phyloP scores from a whole-genome alignment of 2,329 filamentous ascomycete genomes.

The Cladobotryum mycophilum region DNA sequence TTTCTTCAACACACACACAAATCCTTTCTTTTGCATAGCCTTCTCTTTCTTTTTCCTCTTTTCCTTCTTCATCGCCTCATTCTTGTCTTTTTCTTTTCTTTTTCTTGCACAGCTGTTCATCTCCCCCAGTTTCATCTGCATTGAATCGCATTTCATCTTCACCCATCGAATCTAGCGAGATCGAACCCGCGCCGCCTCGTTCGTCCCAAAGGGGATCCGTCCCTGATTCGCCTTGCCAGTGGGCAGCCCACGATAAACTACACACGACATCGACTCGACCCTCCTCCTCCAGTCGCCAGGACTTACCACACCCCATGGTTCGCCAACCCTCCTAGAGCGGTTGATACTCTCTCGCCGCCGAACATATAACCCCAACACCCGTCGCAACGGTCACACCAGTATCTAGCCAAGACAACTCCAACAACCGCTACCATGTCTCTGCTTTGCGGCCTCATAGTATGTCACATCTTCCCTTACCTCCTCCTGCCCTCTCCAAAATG shows the following conservation, averaged over 20 bases:
- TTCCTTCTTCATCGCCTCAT: neutral
- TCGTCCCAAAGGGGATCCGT: too few species aligned
- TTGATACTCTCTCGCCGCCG: conserved; percentile 6
- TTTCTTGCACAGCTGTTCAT: neutral
- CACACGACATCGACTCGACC: neutral
- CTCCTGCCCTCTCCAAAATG: neutral
- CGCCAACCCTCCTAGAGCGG: conserved; percentile 7
- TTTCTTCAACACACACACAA: neutral
- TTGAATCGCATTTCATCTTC: neutral
- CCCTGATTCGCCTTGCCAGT: too few species aligned
- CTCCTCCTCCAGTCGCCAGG: too few species aligned
- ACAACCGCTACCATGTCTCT: conserved; percentile 15
- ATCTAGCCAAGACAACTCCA: neutral
- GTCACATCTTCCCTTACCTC: conserved; percentile 1
- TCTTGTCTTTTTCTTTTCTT: neutral
- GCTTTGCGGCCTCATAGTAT: conserved; percentile 20
- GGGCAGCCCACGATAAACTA: too few species aligned
- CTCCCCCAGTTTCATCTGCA: neutral
- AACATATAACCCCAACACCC: neutral
- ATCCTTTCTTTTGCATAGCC: neutral
- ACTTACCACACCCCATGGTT: neutral
- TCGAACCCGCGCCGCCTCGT: too few species aligned
- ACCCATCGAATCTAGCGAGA: too few species aligned
- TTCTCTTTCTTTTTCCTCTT: neutral
- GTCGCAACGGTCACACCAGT: conserved; percentile 1